These are phyloP conservation scores for Spizellomyces punctatus DNA, from an alignment of 192 early-diverging fungal species.

Conservation along the genomic window DNA sequence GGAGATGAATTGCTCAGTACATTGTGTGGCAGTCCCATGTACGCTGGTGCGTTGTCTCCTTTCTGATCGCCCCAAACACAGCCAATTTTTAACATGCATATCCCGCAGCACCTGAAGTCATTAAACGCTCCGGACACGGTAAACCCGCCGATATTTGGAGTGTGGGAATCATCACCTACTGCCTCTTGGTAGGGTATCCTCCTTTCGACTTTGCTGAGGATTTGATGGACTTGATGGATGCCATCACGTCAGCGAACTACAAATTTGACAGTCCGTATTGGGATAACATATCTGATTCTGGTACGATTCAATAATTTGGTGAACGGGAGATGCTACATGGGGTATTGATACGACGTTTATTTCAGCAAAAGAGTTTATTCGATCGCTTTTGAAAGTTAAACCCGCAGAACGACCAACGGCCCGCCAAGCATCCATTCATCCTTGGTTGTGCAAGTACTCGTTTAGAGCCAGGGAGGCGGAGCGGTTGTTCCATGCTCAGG, in stretches of 20 bases:
- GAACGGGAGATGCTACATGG: background rate
- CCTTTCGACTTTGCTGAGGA: conserved; percentile 71
- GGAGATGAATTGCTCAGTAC: conserved; percentile 53
- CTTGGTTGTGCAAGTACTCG: conserved; percentile 29
- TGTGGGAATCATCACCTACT: conserved; percentile 87
- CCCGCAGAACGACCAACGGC: conserved; percentile 42
- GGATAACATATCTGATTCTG: conserved; percentile 63
- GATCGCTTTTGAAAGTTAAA: conserved; percentile 44
- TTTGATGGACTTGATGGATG: conserved; percentile 50
- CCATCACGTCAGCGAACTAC: conserved; percentile 60
- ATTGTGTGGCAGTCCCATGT: conserved; percentile 53
- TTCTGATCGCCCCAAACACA: background rate
- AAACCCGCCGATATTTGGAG: conserved; percentile 86
- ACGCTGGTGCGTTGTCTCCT: conserved; percentile 42
- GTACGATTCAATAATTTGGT: conserved; percentile 21
- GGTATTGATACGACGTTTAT: background rate
- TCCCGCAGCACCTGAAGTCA: conserved; percentile 79
- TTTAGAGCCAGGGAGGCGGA: conserved; percentile 6
- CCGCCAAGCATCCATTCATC: conserved; percentile 32
- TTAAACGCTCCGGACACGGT: conserved; percentile 60
- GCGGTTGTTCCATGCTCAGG: background rate
- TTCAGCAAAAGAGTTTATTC: conserved; percentile 51
- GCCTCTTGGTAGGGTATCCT: conserved; percentile 76
- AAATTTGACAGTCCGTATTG: conserved; percentile 74
- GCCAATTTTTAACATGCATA: background rate